Evolutionary conservation across 495 filamentous ascomycete genomes (phyloP).

Genomic region (Neurospora intermedia): DNA sequence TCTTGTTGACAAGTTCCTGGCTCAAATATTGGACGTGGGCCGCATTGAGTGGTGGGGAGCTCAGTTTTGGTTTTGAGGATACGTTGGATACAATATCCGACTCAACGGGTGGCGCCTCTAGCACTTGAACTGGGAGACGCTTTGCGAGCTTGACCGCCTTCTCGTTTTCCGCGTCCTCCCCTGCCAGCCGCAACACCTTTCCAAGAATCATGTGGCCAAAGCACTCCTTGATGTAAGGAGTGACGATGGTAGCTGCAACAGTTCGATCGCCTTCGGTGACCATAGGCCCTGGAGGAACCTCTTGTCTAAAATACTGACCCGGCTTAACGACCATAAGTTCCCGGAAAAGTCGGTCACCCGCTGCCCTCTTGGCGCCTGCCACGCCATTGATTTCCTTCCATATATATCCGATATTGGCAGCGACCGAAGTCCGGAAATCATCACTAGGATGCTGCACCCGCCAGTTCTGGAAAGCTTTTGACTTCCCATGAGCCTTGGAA

Average conservation of each 20-base stretch:
- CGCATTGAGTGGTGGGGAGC: not conserved
- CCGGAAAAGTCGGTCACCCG: conserved; percentile 34
- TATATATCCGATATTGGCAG: conserved; percentile 48
- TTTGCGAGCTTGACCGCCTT: not conserved
- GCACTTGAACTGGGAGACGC: not conserved
- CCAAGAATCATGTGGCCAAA: conserved; percentile 55
- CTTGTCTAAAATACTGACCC: conserved; percentile 3
- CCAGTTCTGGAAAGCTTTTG: conserved; percentile 38
- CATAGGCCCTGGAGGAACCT: conserved; percentile 3
- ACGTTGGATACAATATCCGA: not conserved
- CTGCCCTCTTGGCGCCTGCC: conserved; percentile 11
- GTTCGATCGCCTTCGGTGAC: not conserved
- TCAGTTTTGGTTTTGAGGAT: not conserved
- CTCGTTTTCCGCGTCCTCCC: not conserved
- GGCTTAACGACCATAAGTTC: conserved; percentile 13
- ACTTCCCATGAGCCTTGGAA: conserved; percentile 23
- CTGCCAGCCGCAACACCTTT: conserved; percentile 27
- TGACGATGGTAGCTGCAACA: conserved; percentile 46
- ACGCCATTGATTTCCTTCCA: conserved; percentile 48
- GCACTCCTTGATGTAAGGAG: conserved; percentile 51
- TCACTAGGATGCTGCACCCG: conserved; percentile 25
- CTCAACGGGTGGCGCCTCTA: not conserved
- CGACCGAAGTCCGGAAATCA: conserved; percentile 49
- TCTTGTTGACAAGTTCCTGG: conserved; percentile 3
- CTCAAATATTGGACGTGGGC: not conserved